Conservation (phyloP, 108 stramenopile genomes). For the Schizochytrium sp. region DNA sequence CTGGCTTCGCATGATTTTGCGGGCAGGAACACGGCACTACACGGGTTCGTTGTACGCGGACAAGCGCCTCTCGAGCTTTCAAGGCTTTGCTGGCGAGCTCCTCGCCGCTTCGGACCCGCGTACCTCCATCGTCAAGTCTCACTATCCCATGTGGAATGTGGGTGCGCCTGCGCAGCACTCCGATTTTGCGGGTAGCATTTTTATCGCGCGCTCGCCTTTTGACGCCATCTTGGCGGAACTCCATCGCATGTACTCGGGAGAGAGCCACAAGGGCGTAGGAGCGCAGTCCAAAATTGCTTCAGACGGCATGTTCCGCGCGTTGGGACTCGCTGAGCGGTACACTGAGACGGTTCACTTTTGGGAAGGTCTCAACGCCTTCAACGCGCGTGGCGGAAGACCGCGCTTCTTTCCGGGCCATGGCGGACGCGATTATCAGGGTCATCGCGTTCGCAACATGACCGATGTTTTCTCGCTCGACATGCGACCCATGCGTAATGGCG, state of each 20-base stretch:
- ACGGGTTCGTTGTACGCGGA: background rate
- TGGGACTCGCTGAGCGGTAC: background rate
- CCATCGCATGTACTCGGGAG: background rate
- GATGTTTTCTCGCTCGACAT: background rate
- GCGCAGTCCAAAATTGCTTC: background rate
- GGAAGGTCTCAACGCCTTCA: background rate
- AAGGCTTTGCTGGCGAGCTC: slow-evolving; percentile 4
- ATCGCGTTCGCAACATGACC: background rate
- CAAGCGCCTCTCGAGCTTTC: background rate
- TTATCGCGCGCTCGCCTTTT: background rate
- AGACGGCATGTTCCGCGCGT: no score
- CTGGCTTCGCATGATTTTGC: background rate
- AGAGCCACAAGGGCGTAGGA: background rate
- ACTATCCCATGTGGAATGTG: background rate
- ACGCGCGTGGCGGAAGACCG: background rate
- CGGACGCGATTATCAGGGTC: background rate
- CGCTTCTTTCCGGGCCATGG: background rate
- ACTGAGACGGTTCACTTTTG: background rate
- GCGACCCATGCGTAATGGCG: background rate
- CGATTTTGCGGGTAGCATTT: background rate
- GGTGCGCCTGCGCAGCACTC: background rate
- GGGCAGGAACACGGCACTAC: background rate
- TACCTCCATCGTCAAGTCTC: background rate
- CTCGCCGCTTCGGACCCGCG: background rate
- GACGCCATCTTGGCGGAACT: slow-evolving; percentile 9